Evolutionary conservation across 257 asterid genomes (phyloP), one percentile per base, ranked within the genome.

Genomic region (Petunia secreta): DNA sequence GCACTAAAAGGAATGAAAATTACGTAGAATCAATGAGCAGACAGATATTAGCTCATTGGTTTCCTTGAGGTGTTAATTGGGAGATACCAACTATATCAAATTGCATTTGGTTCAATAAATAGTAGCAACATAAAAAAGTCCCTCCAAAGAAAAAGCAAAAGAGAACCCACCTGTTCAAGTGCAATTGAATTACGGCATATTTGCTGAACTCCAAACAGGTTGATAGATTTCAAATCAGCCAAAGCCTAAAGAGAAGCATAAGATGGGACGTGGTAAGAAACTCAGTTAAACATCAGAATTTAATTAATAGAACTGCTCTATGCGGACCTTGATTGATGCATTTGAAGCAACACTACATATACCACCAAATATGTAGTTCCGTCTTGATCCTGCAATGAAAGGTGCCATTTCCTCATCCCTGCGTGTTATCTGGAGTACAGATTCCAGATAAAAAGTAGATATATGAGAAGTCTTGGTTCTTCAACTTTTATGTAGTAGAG

Each of bases 161-260:
- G 55, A 48, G 80, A 69, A 10, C 4, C 46, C 53, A 96, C 99
- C 98, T 92, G 99, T 85, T 96, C 99, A 82, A 96, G 87, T 38
- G 99, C 98, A 85, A 96, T 96, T 84, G 99, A 90, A 85, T 96
- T 94, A 77, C 99, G 97, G 83, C 98, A 94, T 87, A 96, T 91
- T 88, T 96, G 99, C 88, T 96, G 99, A 82, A 96, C 98, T 34
- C 99, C 99, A 77, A 94, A 94, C 85, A 96, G 98, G 92, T 94
- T 96, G 90, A 96, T 92, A 55, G 97, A 91, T 81, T 87, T 92
- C 91, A 96, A 89, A 83, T 92, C 97, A 85, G 92, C 86, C 94
- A 96, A 89, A 86, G 97, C 99, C 99, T 96, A 78, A 15, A 75
- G 53, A 53, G 44, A 73, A 50, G 62, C 34, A 50, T 73, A 50